These are phyloP conservation scores for Begonia masoniana DNA, from an alignment of 306 rosid genomes.

Conservation along the genomic window DNA sequence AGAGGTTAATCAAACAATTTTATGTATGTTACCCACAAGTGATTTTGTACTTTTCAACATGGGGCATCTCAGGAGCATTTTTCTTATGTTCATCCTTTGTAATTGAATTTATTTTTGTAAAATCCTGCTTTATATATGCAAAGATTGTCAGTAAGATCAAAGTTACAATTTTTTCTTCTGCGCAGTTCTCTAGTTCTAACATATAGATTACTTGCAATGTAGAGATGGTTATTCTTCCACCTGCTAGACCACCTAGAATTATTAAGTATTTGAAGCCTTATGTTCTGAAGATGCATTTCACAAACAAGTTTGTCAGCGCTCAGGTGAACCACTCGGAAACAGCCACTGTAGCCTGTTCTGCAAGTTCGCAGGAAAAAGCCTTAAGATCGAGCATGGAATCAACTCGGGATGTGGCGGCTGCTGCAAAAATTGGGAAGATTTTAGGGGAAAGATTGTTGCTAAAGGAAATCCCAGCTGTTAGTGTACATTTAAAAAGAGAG, in stretches of 20 bases:
- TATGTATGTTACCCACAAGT: no score
- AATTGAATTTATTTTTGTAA: no score
- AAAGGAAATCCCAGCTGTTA: slow-evolving; percentile 63
- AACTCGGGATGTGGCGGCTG: slow-evolving; percentile 74
- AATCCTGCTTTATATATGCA: no score
- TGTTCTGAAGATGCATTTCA: slow-evolving; percentile 77
- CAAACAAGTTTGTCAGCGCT: slow-evolving; percentile 65
- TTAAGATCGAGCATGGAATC: slow-evolving; percentile 50
- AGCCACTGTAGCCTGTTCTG: slow-evolving; percentile 71
- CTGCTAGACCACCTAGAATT: slow-evolving; percentile 47
- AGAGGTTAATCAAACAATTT: no score
- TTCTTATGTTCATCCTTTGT: no score
- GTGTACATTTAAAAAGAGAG: slow-evolving; percentile 74
- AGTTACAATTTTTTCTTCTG: neutral
- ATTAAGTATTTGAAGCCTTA: slow-evolving; percentile 66
- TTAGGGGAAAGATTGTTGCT: slow-evolving; percentile 66
- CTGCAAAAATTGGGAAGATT: slow-evolving; percentile 73
- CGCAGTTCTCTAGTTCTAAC: no score
- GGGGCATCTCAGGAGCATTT: no score
- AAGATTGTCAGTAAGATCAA: no score
- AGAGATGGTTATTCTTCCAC: slow-evolving; percentile 63
- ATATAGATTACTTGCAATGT: neutral
- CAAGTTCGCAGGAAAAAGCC: slow-evolving; percentile 74
- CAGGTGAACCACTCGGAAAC: slow-evolving; percentile 76
- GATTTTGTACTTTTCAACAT: no score